Evolutionary conservation across 805 yeast species (phyloP), one percentile per base, ranked within the genome.

Genomic region (Barnettozyma sucrosica): DNA sequence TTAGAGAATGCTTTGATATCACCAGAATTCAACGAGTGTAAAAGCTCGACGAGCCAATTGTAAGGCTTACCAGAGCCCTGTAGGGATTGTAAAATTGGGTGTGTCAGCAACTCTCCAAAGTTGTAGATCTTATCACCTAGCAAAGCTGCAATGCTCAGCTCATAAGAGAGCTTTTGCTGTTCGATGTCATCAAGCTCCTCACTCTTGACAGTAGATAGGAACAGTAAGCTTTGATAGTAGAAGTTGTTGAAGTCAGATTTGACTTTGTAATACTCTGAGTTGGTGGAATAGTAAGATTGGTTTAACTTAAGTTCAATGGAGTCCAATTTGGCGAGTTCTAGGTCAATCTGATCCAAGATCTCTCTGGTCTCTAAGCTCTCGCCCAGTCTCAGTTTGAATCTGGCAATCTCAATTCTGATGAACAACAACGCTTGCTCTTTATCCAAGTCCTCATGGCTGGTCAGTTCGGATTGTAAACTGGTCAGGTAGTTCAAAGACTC

Each of bases 101-200:
- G 98, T 64, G 89, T 80, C 51, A 93, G 76, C 53, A 93, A 77
- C 68, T 93, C 99, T 44, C 98, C 98, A 66, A 93, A 93, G 69
- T 92, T 93, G 72, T 89, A 93, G 57, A 92, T 87, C 59, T 79
- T 82, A 62, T 89, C 96, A 43, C 97, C 98, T 57, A 92, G 74
- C 50, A 93, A 70, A 0, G 97, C 98, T 28, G 96, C 82, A 41
- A 89, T 74, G 50, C 92, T 77, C 55, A 92, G 77, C 55, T 92
- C 95, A 58, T 81, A 80, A 2, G 88, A 86, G 44, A 82, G 65
- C 47, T 69, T 70, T 55, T 74, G 75, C 55, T 68, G 72, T 43
- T 70, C 74, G 32, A 61, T 55, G 11, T 50, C 36, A 10, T 71
- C 55, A 48, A 80, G 64, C 37, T 65, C 66, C 25, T 66, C 69